A percentile compares a stretch with the other conserved stretches of the same genome.
These are phyloP conservation scores for Penicillium chermesinum DNA, from an alignment of 495 filamentous ascomycete genomes.

Conservation along the genomic window DNA sequence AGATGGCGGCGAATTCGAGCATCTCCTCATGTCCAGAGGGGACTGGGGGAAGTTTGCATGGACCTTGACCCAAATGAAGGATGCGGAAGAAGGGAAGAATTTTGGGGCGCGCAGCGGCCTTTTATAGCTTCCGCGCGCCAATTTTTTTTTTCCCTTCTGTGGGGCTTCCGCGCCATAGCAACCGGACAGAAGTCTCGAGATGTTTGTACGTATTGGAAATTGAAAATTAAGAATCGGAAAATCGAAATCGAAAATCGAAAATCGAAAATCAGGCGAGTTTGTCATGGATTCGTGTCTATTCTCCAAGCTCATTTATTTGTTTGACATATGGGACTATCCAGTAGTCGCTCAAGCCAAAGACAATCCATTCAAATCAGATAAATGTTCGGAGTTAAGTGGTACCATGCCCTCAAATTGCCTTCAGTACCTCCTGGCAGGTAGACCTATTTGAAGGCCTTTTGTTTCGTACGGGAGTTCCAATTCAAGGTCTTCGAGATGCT, in stretches of 20 bases:
- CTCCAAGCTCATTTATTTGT: too few species aligned
- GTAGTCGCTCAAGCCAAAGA: conserved; percentile 1
- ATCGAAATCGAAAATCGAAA: too few species aligned
- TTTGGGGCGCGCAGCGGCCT: conserved; percentile 19
- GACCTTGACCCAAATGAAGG: conserved; percentile 9
- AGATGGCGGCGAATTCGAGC: conserved; percentile 1
- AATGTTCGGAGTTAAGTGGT: background rate
- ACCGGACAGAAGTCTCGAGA: background rate
- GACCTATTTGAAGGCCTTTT: conserved; percentile 53
- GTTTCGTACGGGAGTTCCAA: conserved; percentile 82
- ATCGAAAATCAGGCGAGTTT: too few species aligned
- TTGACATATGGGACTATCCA: too few species aligned
- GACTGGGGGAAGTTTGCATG: background rate
- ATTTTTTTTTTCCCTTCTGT: background rate
- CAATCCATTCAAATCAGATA: background rate
- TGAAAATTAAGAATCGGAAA: too few species aligned
- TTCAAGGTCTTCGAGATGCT: conserved; percentile 84
- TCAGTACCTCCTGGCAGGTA: background rate
- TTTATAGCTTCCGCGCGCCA: conserved; percentile 30
- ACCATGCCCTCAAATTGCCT: background rate
- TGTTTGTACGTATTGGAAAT: too few species aligned
- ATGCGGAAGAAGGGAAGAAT: conserved; percentile 25
- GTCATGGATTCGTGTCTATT: too few species aligned
- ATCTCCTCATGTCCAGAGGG: background rate
- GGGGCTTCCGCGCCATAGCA: background rate